Base-by-base conservation (phyloP, 2,329 filamentous ascomycete genomes). In the Sporothrix curviconia region DNA sequence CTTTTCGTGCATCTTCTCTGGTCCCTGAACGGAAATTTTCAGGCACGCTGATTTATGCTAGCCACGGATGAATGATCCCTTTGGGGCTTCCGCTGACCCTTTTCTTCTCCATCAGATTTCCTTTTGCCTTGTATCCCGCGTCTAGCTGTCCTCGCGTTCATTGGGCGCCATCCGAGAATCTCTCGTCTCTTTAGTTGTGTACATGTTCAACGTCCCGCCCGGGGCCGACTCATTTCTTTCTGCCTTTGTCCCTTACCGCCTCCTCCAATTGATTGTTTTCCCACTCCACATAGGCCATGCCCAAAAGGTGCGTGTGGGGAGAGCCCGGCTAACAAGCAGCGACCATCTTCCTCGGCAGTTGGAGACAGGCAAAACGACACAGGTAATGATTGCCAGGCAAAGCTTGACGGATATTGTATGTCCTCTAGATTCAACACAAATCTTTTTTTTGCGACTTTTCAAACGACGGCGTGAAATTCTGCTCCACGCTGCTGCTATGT, bases 241-340 rank as follows among this genome's bases (percentile, higher is more conserved):
- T 40, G 2, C 17, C 12, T 22, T 22, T 22, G 19, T 2, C 15
- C 17, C 2, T 24, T 17, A 22, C 1, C 17, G 32, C 4, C 7
- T 34, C 32, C 14, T 46, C 42, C 42, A 30, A 28, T 46, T 46
- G 17, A 28, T 11, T 28, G 37, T 19, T 19, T 40, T 19, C 22
- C 37, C 22, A 7, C 22, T 40, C 22, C 17, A 19, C 37, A 17
- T 14, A 30, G 24, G n/a, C n/a, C n/a, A n/a, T n/a, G n/a, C n/a
- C n/a, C n/a, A n/a, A n/a, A n/a, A 47, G 44, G 44, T 47, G 44
- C 47, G 47, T 24, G 47, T 50, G 47, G 47, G n/a, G 32, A 37
- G 30, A 7, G 47, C 11, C 32, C 9, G 19, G 19, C 14, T 14
- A 19, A 3, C 24, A 22, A 46, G 43, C 12, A 17, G 11, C 15